Evolutionary conservation across 352 stramenopile genomes (phyloP).

Genomic region (Globisporangium cystogenes): DNA sequence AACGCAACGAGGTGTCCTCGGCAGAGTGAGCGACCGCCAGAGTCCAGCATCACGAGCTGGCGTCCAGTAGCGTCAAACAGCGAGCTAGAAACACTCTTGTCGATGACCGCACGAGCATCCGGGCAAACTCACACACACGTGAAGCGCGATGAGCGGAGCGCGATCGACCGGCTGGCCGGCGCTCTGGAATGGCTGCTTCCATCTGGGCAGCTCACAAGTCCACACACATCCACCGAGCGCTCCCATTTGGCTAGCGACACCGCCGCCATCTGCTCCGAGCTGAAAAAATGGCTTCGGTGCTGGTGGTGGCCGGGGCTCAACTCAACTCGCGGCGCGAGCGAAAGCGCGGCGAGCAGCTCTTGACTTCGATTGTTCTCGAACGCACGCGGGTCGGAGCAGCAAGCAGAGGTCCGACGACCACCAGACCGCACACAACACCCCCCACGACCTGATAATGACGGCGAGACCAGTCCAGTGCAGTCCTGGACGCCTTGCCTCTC

Average conservation of each 20-base stretch:
- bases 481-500: background rate
- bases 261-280: background rate
- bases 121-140: too few relatives aligned
- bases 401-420: background rate
- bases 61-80: too few relatives aligned
- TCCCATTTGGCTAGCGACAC: background rate
- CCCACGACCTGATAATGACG: background rate
- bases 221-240: background rate
- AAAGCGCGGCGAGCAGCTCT: background rate
- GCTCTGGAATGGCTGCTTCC: background rate
- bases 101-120: too few relatives aligned
- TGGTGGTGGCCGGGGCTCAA: background rate
- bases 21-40: too few relatives aligned
- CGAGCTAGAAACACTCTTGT: too few relatives aligned
- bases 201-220: background rate
- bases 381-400: background rate
- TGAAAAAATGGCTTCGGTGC: background rate
- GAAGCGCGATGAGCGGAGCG: background rate
- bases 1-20: too few relatives aligned
- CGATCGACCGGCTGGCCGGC: background rate
- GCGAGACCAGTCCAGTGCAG: background rate
- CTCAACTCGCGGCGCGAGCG: background rate
- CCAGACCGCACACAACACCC: background rate
- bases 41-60: too few relatives aligned
- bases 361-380: conserved; percentile 1